A percentile compares a stretch with the other conserved stretches of the same genome.
These are phyloP conservation scores for Exophiala viscosa DNA, from an alignment of 2,329 filamentous ascomycete species.

Conservation along the genomic window DNA sequence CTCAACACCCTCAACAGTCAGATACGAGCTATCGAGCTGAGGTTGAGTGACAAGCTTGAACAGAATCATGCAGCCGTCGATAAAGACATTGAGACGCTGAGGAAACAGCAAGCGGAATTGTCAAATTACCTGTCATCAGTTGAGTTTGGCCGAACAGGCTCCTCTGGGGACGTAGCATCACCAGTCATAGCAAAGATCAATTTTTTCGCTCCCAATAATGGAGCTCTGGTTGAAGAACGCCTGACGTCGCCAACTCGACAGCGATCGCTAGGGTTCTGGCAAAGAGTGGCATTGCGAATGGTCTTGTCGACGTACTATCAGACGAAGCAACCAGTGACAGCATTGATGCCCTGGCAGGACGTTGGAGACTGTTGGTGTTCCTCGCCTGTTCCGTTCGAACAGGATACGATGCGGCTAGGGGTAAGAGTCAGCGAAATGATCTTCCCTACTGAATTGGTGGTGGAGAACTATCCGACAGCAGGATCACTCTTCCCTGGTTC, in stretches of 20 bases:
- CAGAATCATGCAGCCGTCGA: constrained; percentile 10
- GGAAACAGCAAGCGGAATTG: constrained; percentile 21
- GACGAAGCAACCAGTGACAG: constrained; percentile 46
- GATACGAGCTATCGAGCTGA: constrained; percentile 20
- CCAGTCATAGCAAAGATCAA: constrained; percentile 54
- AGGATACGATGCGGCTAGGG: constrained; percentile 42
- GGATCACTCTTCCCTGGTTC: constrained; percentile 58
- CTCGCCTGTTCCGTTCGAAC: constrained; percentile 37
- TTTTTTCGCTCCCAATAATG: constrained; percentile 64
- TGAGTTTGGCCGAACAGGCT: not conserved
- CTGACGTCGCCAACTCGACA: constrained; percentile 58
- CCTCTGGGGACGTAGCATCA: constrained; percentile 18
- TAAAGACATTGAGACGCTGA: constrained; percentile 18
- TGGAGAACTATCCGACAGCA: constrained; percentile 66
- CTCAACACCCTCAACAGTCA: constrained; percentile 22
- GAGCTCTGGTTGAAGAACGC: constrained; percentile 60
- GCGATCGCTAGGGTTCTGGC: constrained; percentile 27
- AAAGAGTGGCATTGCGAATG: constrained; percentile 25
- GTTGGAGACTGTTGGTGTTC: constrained; percentile 87
- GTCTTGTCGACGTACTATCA: constrained; percentile 17
- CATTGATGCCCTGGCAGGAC: constrained; percentile 69
- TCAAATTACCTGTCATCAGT: constrained; percentile 15
- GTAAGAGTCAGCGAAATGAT: constrained; percentile 46
- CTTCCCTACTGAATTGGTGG: constrained; percentile 64
- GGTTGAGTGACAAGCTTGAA: constrained; percentile 21